A percentile compares a stretch with the other conserved stretches of the same genome.
These are phyloP conservation scores for Themeda triandra DNA, from an alignment of 176 grass and related monocot genomes.

Conservation along the genomic window DNA sequence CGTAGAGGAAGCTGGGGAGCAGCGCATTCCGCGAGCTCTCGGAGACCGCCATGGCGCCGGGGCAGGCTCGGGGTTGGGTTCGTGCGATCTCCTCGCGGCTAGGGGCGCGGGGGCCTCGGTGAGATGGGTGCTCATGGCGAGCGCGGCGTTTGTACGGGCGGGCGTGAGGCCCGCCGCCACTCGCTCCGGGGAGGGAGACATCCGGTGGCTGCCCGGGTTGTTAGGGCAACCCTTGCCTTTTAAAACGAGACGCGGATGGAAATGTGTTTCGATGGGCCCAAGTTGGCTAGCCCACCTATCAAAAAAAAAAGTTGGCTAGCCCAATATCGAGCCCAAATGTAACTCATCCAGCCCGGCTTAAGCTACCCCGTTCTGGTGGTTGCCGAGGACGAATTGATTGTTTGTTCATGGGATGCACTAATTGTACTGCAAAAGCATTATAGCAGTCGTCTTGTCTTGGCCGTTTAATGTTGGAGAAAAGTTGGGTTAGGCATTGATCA, in stretches of 20 bases:
- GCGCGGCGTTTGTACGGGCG: not conserved
- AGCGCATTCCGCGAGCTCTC: constrained; percentile 42
- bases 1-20: constrained; percentile 55
- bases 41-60: constrained; percentile 39
- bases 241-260: not conserved
- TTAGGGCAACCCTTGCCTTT: constrained; percentile 26
- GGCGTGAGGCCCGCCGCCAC: constrained; percentile 36
- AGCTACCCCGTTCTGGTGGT: not conserved
- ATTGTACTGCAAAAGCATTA: too few relatives aligned
- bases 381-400: not conserved
- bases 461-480: too few relatives aligned
- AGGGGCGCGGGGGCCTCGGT: not conserved
- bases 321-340: not conserved
- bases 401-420: too few relatives aligned
- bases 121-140: not conserved
- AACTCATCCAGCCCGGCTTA: not conserved
- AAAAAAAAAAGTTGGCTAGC: not conserved
- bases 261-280: not conserved
- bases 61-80: not conserved
- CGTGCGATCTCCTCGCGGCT: not conserved
- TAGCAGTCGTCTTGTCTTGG: too few relatives aligned
- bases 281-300: not conserved
- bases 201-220: constrained; percentile 37
- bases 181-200: constrained; percentile 9
- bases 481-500: too few relatives aligned